Base-by-base conservation (phyloP, 2,329 filamentous ascomycete species). In the Apiospora sp. region DNA sequence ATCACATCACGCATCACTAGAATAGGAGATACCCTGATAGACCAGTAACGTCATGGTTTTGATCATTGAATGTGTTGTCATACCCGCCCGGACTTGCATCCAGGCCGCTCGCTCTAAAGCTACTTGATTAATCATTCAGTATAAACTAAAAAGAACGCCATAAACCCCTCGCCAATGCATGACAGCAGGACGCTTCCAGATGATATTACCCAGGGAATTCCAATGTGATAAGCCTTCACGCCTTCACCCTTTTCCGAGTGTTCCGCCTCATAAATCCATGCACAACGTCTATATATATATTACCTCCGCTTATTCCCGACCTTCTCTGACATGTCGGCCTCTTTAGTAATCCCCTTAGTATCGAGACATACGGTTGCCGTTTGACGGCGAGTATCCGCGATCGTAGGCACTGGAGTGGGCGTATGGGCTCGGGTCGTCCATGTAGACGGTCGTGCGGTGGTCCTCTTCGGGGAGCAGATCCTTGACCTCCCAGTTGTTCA, bases 401-500 rank as follows among this genome's bases (percentile, higher is more conserved):
- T 90, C 88, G 79, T 87, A 80, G 46, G 80, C 71, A 71, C 76
- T 78, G 22, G 86, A 81, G 73, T 86, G 82, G 71, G 88, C 87
- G 77, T 86, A 89, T 8, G 83, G 81, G 74, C 85, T 87, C 2
- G 89, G 89, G 72, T 94, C 92, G 67, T 88, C 86, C 82, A 95
- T 96, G 67, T 95, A 96, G 64, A 93, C 83, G 2, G 93, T 95
- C 30, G 86, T 86, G 73, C 93, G 90, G 73, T 93, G 92, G 73
- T 96, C 93, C 72, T 96, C 94, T 76, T 96, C 94, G 64, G 92
- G 90, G 24, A 96, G 87, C 14, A 94, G 88, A 75, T 98, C 96
- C 86, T 98, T 98, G 81, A 98, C 93, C 81, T 99, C 96, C 96
- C 96, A 99, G 82, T 96, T 98, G 85, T 98, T 97, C 84, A 94